These are phyloP conservation scores for Ilyonectria sp. DNA, from an alignment of 2,329 filamentous ascomycete genomes.

Conservation along the genomic window DNA sequence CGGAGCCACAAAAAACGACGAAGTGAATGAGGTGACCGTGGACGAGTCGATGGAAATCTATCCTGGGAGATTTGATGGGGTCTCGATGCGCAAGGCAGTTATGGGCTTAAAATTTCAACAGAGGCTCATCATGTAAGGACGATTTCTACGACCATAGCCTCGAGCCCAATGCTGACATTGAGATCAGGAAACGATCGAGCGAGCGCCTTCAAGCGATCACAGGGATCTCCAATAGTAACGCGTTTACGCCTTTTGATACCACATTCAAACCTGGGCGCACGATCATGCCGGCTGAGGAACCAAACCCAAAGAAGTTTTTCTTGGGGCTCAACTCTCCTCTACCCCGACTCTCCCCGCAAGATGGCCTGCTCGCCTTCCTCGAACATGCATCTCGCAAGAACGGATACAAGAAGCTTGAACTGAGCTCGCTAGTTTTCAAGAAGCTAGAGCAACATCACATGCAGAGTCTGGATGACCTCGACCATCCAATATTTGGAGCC, in stretches of 20 bases:
- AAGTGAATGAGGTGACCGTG: not conserved
- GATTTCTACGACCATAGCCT: not conserved
- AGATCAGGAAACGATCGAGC: slow-evolving; percentile 26
- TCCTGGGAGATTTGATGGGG: no score
- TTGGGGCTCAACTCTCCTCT: not conserved
- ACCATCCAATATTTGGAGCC: not conserved
- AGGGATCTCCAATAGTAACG: slow-evolving; percentile 30
- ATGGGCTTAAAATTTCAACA: not conserved
- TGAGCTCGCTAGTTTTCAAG: slow-evolving; percentile 43
- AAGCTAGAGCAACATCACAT: slow-evolving; percentile 3
- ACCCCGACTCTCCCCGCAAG: not conserved
- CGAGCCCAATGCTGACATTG: slow-evolving; percentile 1
- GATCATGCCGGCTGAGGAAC: slow-evolving; percentile 29
- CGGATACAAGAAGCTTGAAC: slow-evolving; percentile 43
- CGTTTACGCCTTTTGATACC: slow-evolving; percentile 4
- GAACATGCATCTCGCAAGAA: slow-evolving; percentile 34
- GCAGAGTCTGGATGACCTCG: not conserved
- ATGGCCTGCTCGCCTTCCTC: slow-evolving; percentile 33
- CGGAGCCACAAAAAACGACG: no score
- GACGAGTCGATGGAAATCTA: no score
- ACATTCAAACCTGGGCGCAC: not conserved
- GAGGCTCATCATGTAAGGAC: slow-evolving; percentile 5
- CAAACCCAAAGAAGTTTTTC: not conserved
- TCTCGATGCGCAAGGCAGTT: not conserved
- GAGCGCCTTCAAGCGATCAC: slow-evolving; percentile 39